Conservation (phyloP, 805 yeast genomes). For the Danielia oregonensis region DNA sequence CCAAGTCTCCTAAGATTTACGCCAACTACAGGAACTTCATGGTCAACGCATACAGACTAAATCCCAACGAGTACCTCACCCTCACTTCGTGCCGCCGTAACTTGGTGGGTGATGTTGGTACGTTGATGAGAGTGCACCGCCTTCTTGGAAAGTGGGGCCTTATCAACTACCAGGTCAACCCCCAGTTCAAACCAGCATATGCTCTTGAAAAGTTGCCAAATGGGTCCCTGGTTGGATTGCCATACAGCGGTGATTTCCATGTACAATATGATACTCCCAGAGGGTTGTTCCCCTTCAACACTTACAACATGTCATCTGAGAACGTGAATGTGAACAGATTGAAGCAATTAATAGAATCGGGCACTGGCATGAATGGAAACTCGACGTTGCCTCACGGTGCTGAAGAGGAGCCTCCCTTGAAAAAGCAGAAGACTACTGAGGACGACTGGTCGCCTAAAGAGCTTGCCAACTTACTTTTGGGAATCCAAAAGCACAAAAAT, state of each 20-base stretch:
- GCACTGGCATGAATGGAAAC: not conserved
- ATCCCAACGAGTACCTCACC: constrained; percentile 86
- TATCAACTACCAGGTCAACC: constrained; percentile 87
- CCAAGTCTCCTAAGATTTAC: constrained; percentile 79
- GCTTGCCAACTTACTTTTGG: constrained; percentile 56
- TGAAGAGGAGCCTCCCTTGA: constrained; percentile 16
- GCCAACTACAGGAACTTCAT: constrained; percentile 82
- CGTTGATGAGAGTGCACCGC: constrained; percentile 78
- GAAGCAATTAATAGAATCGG: constrained; percentile 22
- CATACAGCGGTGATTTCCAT: constrained; percentile 71
- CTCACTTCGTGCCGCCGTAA: constrained; percentile 89
- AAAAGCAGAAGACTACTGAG: constrained; percentile 19
- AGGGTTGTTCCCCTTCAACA: constrained; percentile 88
- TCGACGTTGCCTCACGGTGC: not conserved
- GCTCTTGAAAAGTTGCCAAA: constrained; percentile 48
- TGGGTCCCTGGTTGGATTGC: constrained; percentile 49
- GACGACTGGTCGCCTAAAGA: constrained; percentile 68
- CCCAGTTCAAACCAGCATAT: constrained; percentile 64
- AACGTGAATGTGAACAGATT: constrained; percentile 37
- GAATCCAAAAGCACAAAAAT: constrained; percentile 56
- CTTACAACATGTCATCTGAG: constrained; percentile 65
- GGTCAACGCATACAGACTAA: constrained; percentile 81
- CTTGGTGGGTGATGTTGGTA: constrained; percentile 86
- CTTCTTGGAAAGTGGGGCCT: constrained; percentile 90
- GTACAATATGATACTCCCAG: constrained; percentile 85